These are phyloP conservation scores for Iberis amara DNA, from an alignment of 441 rosid species.

Conservation along the genomic window DNA sequence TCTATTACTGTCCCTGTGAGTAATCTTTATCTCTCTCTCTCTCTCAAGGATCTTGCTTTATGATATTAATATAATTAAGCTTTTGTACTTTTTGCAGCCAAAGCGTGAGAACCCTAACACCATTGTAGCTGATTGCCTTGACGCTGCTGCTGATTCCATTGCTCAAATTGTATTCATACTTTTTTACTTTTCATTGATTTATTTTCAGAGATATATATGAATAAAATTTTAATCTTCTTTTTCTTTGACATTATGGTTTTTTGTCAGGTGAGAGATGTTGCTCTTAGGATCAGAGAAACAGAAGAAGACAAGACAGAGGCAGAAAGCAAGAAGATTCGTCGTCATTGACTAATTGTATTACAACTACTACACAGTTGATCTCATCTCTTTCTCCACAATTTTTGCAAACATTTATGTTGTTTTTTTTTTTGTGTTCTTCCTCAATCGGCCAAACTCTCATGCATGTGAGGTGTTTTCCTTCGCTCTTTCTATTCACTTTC, in stretches of 20 bases:
- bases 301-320: constrained; percentile 21
- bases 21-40: background rate
- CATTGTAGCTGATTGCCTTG: background rate
- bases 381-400: background rate
- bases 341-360: background rate
- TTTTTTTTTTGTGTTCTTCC: no score
- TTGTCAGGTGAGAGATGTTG: constrained; percentile 16
- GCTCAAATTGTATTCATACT: constrained; percentile 19
- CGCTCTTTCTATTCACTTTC: no score
- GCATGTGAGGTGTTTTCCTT: background rate
- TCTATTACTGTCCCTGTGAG: constrained; percentile 20
- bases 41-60: constrained; percentile 11
- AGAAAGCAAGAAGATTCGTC: constrained; percentile 23
- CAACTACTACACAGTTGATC: background rate
- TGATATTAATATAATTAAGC: background rate
- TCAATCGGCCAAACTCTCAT: no score
- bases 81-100: constrained; percentile 10
- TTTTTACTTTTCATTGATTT: no score
- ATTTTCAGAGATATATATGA: no score
- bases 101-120: constrained; percentile 1
- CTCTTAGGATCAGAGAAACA: background rate
- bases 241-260: background rate
- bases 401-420: background rate
- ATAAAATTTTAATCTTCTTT: no score
- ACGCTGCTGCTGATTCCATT: background rate